Base-by-base conservation (phyloP, 768 basidiomycete species). In the Ephemerocybe angulata region DNA sequence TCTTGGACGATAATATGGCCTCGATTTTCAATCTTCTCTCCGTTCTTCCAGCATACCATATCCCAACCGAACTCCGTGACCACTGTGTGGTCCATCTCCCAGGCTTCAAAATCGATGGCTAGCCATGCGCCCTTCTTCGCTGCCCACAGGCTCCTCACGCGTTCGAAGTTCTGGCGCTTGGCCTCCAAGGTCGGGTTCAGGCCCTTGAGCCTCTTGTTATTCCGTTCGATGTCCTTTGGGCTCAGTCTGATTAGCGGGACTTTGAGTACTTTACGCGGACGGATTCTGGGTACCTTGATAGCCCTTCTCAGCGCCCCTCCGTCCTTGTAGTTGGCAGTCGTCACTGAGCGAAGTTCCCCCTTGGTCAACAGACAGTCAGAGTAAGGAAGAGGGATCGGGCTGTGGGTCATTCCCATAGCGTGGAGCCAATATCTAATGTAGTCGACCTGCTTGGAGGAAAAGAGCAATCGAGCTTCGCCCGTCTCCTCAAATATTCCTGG, bases 61-160 rank as follows among this genome's bases (percentile, higher is more conserved):
- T 83, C 82, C 78, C 83, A 93, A n/a, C 93, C 93, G 60, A 90
- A 87, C 65, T 95, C 93, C 24, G 88, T 91, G 58, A 93, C 74
- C 21, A 85, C 58, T 1, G 72, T 79, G 62, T 90, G 87, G 40
- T 90, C 88, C 38, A 69, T 68, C 64, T 94, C 92, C 90, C 90
- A 93, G 17, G 79, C 82, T 69, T 93, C 92, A 58, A 93, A 86
- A 66, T 93, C 92, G 49, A 93, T 68, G 15, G 90, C 82, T 63
- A 81, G 81, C 87, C 89, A 93, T 3, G 81, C 79, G 38, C 88
- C 90, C 24, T 67, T 75, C 64, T 84, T 82, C 55, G 77, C 77
- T 0, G 71, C 69, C 84, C 86, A 92, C 50, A 83, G 73, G 3
- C 76, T 65, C 17, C 90, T 84, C 24, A 84, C 78, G 4, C 79